These are phyloP conservation scores for Beta vulgaris DNA, from an alignment of 148 eudicot species.

Conservation along the genomic window DNA sequence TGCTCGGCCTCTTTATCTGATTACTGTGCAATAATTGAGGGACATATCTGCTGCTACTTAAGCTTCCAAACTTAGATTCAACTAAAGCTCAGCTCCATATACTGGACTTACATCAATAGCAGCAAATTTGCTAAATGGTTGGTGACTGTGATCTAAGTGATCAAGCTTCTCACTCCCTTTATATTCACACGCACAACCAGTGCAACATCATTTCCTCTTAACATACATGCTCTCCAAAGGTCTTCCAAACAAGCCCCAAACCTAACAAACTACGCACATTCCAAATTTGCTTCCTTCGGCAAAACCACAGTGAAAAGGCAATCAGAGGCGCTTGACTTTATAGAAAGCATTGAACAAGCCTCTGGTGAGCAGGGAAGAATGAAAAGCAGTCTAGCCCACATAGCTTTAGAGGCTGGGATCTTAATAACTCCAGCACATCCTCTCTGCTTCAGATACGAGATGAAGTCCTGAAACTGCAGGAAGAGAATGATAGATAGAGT, in stretches of 20 bases:
- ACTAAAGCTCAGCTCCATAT: not conserved
- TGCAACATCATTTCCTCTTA: not conserved
- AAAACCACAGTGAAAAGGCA: slow-evolving; percentile 73
- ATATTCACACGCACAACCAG: not conserved
- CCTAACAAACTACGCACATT: slow-evolving; percentile 35
- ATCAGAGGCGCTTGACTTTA: slow-evolving; percentile 54
- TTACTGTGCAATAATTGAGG: not conserved
- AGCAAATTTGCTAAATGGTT: not conserved
- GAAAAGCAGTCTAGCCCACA: slow-evolving; percentile 85
- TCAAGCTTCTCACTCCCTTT: not conserved
- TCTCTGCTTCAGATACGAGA: slow-evolving; percentile 89
- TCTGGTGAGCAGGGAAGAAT: slow-evolving; percentile 80
- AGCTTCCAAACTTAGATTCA: not conserved
- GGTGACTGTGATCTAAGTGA: not conserved
- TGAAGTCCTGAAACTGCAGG: slow-evolving; percentile 83
- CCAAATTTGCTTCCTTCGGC: slow-evolving; percentile 79
- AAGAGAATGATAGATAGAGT: slow-evolving; percentile 8
- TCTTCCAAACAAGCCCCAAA: not conserved
- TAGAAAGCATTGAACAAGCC: slow-evolving; percentile 64
- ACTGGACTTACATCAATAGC: not conserved
- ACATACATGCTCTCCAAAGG: not conserved
- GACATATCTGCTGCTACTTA: not conserved
- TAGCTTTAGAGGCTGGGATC: slow-evolving; percentile 59
- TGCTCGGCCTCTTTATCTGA: not conserved
- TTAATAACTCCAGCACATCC: slow-evolving; percentile 96